These are phyloP conservation scores for Debaryomycetaceae sp. DNA, from an alignment of 1,139 yeast species.

Conservation along the genomic window DNA sequence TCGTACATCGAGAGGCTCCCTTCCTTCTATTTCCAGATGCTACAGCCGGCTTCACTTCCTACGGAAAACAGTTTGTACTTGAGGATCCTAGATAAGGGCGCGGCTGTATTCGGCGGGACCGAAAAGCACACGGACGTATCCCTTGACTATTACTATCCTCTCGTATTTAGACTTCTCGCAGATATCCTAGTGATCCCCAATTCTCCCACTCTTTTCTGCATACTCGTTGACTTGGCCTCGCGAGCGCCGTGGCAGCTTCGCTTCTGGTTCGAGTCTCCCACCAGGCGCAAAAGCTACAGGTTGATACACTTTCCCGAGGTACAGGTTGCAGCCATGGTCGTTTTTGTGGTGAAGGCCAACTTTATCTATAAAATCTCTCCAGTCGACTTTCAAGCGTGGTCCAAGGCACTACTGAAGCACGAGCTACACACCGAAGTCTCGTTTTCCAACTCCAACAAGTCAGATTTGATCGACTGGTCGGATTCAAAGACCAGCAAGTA, in stretches of 20 bases:
- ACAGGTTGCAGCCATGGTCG: slow-evolving; percentile 19
- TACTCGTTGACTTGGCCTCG: slow-evolving; percentile 13
- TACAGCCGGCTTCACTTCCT: slow-evolving; percentile 32
- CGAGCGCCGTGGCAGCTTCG: slow-evolving; percentile 7
- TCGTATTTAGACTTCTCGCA: slow-evolving; percentile 24
- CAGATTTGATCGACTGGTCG: slow-evolving; percentile 36
- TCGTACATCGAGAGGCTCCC: slow-evolving; percentile 22
- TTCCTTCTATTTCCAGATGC: slow-evolving; percentile 15
- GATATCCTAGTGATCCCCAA: slow-evolving; percentile 29
- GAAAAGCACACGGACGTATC: slow-evolving; percentile 10
- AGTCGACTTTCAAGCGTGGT: slow-evolving; percentile 19
- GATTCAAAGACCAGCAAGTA: slow-evolving; percentile 35
- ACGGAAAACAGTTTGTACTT: slow-evolving; percentile 23
- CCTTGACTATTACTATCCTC: slow-evolving; percentile 31
- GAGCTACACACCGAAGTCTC: slow-evolving; percentile 19
- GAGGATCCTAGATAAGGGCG: slow-evolving; percentile 11
- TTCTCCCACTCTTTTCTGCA: slow-evolving; percentile 25
- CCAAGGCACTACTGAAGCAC: slow-evolving; percentile 15
- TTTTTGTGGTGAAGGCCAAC: slow-evolving; percentile 25
- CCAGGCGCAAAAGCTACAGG: neutral
- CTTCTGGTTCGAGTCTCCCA: slow-evolving; percentile 3
- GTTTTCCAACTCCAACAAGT: slow-evolving; percentile 16
- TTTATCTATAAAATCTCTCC: slow-evolving; percentile 16
- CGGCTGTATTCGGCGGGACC: slow-evolving; percentile 6
- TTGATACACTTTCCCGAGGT: slow-evolving; percentile 26